A percentile compares a stretch with the other conserved stretches of the same genome.
phyloP scores from a whole-genome alignment of 768 basidiomycete genomes.

The Cubamyces sp. region DNA sequence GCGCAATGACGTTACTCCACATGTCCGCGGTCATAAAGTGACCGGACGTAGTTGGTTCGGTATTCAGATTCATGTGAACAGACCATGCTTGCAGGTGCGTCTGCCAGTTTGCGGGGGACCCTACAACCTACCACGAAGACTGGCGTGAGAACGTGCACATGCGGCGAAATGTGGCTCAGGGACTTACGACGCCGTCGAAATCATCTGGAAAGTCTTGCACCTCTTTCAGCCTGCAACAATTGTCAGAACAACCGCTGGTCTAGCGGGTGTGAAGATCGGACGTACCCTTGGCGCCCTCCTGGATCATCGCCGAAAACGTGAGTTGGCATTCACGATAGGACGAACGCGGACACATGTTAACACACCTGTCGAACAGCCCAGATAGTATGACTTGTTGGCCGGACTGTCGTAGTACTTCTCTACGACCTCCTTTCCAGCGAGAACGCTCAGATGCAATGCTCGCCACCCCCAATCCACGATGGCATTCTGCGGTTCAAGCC shows the following conservation, averaged over 20 bases:
- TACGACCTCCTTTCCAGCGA: conserved; percentile 35
- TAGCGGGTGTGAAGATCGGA: not conserved
- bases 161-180: not conserved
- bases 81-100: conserved; percentile 31
- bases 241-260: not conserved
- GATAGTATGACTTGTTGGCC: conserved; percentile 34
- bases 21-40: conserved; percentile 33
- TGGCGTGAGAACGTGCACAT: not conserved
- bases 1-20: conserved; percentile 34
- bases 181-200: conserved; percentile 37
- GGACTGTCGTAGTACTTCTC: conserved; percentile 31
- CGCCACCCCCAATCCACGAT: conserved; percentile 37
- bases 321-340: not conserved
- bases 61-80: conserved; percentile 30
- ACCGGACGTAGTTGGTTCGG: conserved; percentile 26
- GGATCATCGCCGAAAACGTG: not conserved
- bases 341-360: not conserved
- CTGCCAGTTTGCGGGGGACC: conserved; percentile 37
- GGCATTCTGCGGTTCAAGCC: conserved; percentile 25
- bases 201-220: conserved; percentile 37
- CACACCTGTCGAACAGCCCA: conserved; percentile 37
- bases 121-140: conserved; percentile 30
- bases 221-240: conserved; percentile 27
- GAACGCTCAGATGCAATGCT: conserved; percentile 34
- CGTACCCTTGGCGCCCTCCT: conserved; percentile 37